Base-by-base conservation (phyloP, 176 grass and related monocot species). In the Triticum timopheevii region DNA sequence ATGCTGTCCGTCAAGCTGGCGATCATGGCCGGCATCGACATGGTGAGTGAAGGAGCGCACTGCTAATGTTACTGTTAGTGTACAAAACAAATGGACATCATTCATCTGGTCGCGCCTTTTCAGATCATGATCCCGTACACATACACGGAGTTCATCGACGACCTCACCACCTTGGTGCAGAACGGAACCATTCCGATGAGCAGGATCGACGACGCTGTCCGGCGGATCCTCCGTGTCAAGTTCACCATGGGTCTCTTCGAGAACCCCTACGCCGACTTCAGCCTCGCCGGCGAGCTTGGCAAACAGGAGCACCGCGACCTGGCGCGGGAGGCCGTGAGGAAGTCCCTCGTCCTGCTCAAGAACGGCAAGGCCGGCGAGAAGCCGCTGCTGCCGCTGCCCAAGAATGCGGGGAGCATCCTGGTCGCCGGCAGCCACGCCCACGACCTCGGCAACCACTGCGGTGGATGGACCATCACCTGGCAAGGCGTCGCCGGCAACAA, bases 401-500 rank as follows among this genome's bases (percentile, higher is more conserved):
- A 88, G 69, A 90, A 86, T 2, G 54, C 86, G 1, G 72, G 47
- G 9, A 86, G 76, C 81, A 88, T 97, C 58, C 88, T 97, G 3
- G 86, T 91, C 23, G 89, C 88, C 3, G 92, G 92, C 16, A 89
- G 45, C 78, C 84, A 97, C 80, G 92, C 92, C 16, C 74, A 94
- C 45, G 78, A 97, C 61, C 87, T 93, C 61, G 92, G 95, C 39
- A 88, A 84, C 63, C 95, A 97, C 65, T 94, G 95, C 22, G 90
- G 95, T 49, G 95, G 95, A 19, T 97, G 92, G 95, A 97, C 95
- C 65, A 93, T 93, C 12, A 78, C 77, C 54, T 94, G 90, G 95
- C 92, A 93, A 6, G 95, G 95, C 22, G 25, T 27, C 16, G 45
- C 50, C 13, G 92, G 92, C 6, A 92, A 70, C 68, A 34, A 70